Conservation (phyloP, 352 stramenopile species). For the Globisporangium yorkense region DNA sequence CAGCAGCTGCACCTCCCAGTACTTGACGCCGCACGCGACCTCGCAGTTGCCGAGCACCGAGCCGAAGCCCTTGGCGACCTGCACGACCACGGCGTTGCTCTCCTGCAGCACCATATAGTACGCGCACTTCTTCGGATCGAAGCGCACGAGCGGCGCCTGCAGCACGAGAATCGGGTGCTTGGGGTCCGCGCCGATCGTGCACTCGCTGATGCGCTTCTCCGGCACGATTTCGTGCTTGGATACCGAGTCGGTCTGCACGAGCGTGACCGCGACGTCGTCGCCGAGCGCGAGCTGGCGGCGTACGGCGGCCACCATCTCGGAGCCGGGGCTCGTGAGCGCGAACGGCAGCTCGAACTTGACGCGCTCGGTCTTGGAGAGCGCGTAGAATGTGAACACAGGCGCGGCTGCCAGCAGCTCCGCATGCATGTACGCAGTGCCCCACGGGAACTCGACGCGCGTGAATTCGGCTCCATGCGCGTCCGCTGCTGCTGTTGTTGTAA, state of each 20-base stretch:
- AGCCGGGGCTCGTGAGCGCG: conserved; percentile 35
- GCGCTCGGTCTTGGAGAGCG: conserved; percentile 46
- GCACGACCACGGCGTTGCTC: conserved; percentile 36
- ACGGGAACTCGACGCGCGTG: conserved; percentile 65
- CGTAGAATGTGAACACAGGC: conserved; percentile 78
- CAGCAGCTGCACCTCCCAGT: conserved; percentile 73
- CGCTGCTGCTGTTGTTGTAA: no score
- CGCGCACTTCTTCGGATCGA: conserved; percentile 60
- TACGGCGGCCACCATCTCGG: conserved; percentile 60
- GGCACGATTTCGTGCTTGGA: conserved; percentile 64
- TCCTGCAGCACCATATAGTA: conserved; percentile 51
- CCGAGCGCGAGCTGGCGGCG: conserved; percentile 36
- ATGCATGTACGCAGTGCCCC: conserved; percentile 67
- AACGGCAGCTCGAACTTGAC: conserved; percentile 69
- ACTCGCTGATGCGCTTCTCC: conserved; percentile 50
- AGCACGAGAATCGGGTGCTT: conserved; percentile 72
- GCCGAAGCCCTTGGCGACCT: conserved; percentile 57
- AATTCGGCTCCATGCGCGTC: conserved; percentile 18
- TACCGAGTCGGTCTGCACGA: conserved; percentile 75
- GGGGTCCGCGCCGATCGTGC: conserved; percentile 49
- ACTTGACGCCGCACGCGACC: conserved; percentile 64
- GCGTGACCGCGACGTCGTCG: conserved; percentile 45
- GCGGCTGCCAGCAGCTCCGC: conserved; percentile 44
- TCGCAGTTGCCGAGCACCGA: conserved; percentile 56
- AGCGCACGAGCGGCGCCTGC: conserved; percentile 54